Conservation (phyloP, 805 yeast species). For the Pichia phayaonensis region DNA sequence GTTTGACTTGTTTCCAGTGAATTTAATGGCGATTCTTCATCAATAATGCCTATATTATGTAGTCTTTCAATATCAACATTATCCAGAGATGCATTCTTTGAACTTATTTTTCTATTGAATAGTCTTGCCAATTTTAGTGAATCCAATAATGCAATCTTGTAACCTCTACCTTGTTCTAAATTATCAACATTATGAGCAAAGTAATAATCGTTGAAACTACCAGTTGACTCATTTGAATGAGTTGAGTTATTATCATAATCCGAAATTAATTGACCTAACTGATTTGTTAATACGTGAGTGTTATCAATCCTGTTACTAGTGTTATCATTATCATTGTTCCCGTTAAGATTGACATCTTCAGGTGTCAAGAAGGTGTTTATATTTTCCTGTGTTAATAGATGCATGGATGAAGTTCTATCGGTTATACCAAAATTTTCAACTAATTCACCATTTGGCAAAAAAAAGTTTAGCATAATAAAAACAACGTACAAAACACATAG, state of each 20-base stretch:
- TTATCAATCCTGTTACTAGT: not conserved
- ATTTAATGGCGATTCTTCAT: not conserved
- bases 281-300: not conserved
- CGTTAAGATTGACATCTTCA: not conserved
- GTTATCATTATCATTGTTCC: not conserved
- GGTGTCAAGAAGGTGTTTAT: not conserved
- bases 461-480: constrained; percentile 43
- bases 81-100: not conserved
- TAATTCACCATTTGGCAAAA: constrained; percentile 14
- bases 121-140: constrained; percentile 24
- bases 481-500: constrained; percentile 44
- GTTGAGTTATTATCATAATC: constrained; percentile 1
- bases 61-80: not conserved
- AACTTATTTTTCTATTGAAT: constrained; percentile 2
- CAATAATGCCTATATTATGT: not conserved
- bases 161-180: constrained; percentile 21
- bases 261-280: not conserved
- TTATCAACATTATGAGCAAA: constrained; percentile 23
- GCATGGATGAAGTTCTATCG: not conserved
- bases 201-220: constrained; percentile 10
- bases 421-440: not conserved
- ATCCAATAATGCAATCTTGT: constrained; percentile 26
- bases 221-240: constrained; percentile 4
- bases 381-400: not conserved
- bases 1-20: not conserved